Base-by-base conservation (phyloP, 1,139 yeast genomes). In the Candida sanyaensis region DNA sequence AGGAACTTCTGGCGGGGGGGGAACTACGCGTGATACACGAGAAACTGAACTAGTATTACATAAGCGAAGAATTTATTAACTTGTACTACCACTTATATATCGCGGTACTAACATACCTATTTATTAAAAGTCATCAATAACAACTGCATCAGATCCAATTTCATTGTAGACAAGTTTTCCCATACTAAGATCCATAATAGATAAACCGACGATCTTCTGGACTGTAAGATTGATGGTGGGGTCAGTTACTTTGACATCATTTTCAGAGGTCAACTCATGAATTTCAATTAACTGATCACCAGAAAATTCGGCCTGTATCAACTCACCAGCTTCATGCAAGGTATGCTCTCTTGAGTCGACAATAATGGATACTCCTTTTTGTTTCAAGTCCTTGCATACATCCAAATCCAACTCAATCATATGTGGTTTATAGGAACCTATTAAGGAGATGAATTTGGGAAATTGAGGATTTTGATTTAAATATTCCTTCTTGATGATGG, bases 381-480 rank as follows among this genome's bases (percentile, higher is more conserved):
- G 52, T 34, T 59, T 53, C 49, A 66, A 58, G 7, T 73, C 69
- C 21, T 61, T 49, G 2, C 61, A 52, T 30, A 78, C 63, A 0
- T 61, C 68, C 27, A 73, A 68, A 49, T 83, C 88, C 46, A 83
- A 76, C 61, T 84, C 91, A 42, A 73, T 72, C 90, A 85, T 84
- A 51, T 79, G 77, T 3, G 88, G 88, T 59, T 83, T 83, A 60
- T 84, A 85, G 12, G 87, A 81, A 1, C 91, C 91, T 55, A 85
- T 84, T 37, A 84, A 66, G 3, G 84, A 78, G 42, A 84, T 74
- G 58, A 77, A 84, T 52, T 66, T 75, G 8, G 68, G 65, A 10
- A 52, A 52, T 17, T 53, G 41, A 3, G 66, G 60, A 36, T 65
- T 64, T 4, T 49, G 50, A 42, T 70, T 68, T 41, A 83, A 55